A percentile compares a stretch with the other conserved stretches of the same genome.
These are phyloP conservation scores for Phytophthora sansomeana DNA, from an alignment of 352 stramenopile genomes.

Conservation along the genomic window DNA sequence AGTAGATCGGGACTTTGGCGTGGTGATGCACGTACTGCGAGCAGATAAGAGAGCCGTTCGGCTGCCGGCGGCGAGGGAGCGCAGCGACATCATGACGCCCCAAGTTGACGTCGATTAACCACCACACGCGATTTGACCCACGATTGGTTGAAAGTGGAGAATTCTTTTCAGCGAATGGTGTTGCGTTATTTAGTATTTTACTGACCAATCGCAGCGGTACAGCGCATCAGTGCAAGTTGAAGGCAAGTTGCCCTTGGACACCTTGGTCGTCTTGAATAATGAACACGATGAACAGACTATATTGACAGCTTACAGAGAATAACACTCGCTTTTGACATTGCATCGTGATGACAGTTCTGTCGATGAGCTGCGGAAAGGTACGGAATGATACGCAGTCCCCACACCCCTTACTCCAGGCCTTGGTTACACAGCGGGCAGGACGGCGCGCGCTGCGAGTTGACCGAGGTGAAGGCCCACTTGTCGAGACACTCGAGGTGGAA, in stretches of 20 bases:
- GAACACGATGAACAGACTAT: not conserved
- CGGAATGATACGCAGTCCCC: not conserved
- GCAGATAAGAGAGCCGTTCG: conserved; percentile 18
- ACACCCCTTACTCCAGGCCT: conserved; percentile 57
- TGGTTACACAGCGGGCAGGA: conserved; percentile 89
- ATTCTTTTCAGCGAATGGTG: too few relatives aligned
- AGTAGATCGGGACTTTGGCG: not conserved
- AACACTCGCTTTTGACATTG: conserved; percentile 7
- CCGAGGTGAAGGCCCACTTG: conserved; percentile 87
- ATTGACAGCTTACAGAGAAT: conserved; percentile 17
- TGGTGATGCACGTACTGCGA: conserved; percentile 28
- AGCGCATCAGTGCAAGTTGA: conserved; percentile 14
- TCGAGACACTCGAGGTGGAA: conserved; percentile 91
- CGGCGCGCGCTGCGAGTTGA: conserved; percentile 69
- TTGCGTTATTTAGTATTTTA: not conserved
- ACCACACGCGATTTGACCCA: not conserved
- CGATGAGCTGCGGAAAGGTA: not conserved
- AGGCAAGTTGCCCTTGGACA: not conserved
- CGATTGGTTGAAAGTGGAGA: conserved; percentile 23
- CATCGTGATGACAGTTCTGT: conserved; percentile 14
- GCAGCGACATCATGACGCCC: conserved; percentile 28
- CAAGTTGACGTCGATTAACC: not conserved
- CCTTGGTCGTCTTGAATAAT: too few relatives aligned
- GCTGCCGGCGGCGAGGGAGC: conserved; percentile 19
- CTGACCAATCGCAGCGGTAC: conserved; percentile 11